These are phyloP conservation scores for Apophysomyces trapeziformis DNA, from an alignment of 371 early-diverging fungal species.

Conservation along the genomic window DNA sequence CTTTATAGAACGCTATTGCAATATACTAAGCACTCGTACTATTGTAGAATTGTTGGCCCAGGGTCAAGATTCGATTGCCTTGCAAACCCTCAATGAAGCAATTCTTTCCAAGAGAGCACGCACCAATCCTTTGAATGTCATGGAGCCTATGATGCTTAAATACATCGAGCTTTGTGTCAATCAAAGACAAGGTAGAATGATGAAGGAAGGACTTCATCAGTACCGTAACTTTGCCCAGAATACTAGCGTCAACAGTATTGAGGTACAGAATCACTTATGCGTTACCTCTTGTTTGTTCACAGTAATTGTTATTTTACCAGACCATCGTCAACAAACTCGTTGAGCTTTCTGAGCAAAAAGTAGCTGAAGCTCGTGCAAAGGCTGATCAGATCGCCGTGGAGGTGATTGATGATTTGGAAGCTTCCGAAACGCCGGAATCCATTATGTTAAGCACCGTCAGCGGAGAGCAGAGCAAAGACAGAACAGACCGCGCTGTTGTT, in stretches of 20 bases:
- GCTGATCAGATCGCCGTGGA: slow-evolving; percentile 87
- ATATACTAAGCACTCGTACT: background rate
- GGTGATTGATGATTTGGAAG: slow-evolving; percentile 93
- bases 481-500: slow-evolving; percentile 95
- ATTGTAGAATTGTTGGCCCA: slow-evolving; percentile 89
- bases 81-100: slow-evolving; percentile 89
- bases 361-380: slow-evolving; percentile 89
- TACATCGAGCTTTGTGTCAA: slow-evolving; percentile 93
- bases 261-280: slow-evolving; percentile 50
- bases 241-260: slow-evolving; percentile 88
- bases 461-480: slow-evolving; percentile 92
- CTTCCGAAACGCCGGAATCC: slow-evolving; percentile 95
- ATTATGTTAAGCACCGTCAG: slow-evolving; percentile 93
- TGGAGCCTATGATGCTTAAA: slow-evolving; percentile 93
- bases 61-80: slow-evolving; percentile 85
- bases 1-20: slow-evolving; percentile 1
- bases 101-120: slow-evolving; percentile 89
- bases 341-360: slow-evolving; percentile 84
- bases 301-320: slow-evolving; percentile 27
- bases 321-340: slow-evolving; percentile 86
- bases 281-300: no score
- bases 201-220: slow-evolving; percentile 94
- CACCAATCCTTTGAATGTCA: slow-evolving; percentile 71
- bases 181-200: slow-evolving; percentile 87
- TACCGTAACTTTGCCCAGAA: slow-evolving; percentile 98